Percentiles rank a stretch among this genome's conserved stretches.
phyloP scores from a whole-genome alignment of 1,284 basidiomycete genomes.

The Agroathelia rolfsii region DNA sequence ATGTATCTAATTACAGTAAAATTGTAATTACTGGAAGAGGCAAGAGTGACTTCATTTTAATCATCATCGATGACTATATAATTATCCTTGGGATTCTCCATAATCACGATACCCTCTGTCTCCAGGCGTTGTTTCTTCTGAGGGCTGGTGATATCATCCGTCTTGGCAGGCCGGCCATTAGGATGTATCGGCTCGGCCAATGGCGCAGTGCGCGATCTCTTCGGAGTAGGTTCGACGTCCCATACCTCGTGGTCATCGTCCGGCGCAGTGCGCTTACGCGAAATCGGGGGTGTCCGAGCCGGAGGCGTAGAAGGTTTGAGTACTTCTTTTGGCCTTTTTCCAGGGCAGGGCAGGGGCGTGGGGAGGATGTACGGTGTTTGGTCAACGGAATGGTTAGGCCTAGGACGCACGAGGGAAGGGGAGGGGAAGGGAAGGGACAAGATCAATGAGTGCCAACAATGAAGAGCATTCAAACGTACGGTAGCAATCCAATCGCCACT shows the following conservation, averaged over 20 bases:
- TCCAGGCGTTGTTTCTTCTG: conserved; percentile 57
- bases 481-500: conserved; percentile 58
- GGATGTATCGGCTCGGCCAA: too few relatives aligned
- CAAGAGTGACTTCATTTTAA: too few relatives aligned
- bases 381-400: conserved; percentile 41
- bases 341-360: conserved; percentile 45
- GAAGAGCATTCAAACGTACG: conserved; percentile 44
- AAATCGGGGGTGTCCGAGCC: conserved; percentile 29
- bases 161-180: conserved; percentile 7
- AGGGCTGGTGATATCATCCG: conserved; percentile 30
- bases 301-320: conserved; percentile 29
- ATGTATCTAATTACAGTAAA: too few relatives aligned
- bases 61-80: conserved; percentile 47
- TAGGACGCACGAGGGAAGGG: conserved; percentile 15
- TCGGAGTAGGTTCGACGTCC: conserved; percentile 43
- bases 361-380: conserved; percentile 50
- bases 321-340: conserved; percentile 35
- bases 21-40: too few relatives aligned
- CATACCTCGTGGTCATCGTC: conserved; percentile 41
- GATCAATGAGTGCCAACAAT: conserved; percentile 5
- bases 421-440: conserved; percentile 4
- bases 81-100: conserved; percentile 48
- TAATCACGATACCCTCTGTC: conserved; percentile 59
- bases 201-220: conserved; percentile 34
- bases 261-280: conserved; percentile 48